Evolutionary conservation across 2,329 filamentous ascomycete species (phyloP).

Genomic region (Pseudogymnoascus sp.): DNA sequence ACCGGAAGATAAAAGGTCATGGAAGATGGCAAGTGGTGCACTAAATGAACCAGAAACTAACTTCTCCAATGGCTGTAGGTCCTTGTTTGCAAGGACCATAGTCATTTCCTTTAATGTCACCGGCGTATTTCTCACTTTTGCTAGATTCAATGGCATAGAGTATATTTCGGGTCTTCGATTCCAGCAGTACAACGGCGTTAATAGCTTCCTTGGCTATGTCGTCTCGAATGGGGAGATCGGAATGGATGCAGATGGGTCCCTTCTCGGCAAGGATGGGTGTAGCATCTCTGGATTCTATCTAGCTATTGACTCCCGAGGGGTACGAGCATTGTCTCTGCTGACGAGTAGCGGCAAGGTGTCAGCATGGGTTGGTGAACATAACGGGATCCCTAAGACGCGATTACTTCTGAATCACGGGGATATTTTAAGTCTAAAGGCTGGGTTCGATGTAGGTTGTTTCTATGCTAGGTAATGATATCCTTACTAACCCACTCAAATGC

Average conservation of each 20-base stretch:
- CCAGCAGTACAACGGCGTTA: not conserved
- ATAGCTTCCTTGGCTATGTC: not conserved
- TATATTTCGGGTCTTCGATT: constrained; percentile 2
- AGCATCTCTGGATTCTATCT: not conserved
- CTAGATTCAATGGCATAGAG: not conserved
- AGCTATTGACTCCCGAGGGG: not conserved
- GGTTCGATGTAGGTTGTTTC: not conserved
- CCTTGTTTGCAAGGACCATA: not conserved
- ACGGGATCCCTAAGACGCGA: not conserved
- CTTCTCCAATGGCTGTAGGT: not conserved
- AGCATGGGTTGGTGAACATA: not conserved
- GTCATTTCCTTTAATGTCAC: not conserved
- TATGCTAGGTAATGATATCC: not conserved
- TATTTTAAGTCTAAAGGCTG: not conserved
- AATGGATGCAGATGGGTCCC: not conserved
- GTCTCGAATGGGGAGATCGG: not conserved
- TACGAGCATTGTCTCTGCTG: not conserved
- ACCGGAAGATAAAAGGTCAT: not conserved
- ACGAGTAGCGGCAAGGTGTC: not conserved
- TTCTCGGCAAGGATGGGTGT: not conserved
- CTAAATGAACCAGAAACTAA: not conserved
- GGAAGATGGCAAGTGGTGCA: not conserved
- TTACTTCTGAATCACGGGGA: not conserved
- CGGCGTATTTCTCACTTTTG: not conserved
- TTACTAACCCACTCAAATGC: not conserved